Base-by-base conservation (phyloP, 768 basidiomycete genomes). In the Boletus rubroflammeus region DNA sequence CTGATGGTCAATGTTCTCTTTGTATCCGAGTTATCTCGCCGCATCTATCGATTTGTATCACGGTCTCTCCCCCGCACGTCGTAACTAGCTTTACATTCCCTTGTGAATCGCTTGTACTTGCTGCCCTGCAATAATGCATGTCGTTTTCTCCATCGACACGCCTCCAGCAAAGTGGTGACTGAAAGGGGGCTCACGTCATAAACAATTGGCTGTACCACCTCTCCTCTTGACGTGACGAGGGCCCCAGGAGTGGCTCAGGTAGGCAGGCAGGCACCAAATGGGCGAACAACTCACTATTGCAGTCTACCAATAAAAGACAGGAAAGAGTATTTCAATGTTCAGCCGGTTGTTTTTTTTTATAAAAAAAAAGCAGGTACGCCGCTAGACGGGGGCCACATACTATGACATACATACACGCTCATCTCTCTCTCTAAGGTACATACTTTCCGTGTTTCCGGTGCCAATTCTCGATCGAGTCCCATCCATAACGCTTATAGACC, bases 401-500 rank as follows among this genome's bases (percentile, higher is more conserved):
- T n/a, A n/a, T n/a, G n/a, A n/a, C n/a, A 10, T 15, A 28, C 26
- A 2, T 5, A 43, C 17, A 42, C 1, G 3, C 9, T n/a, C 2
- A n/a, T 15, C 23, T 25, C 23, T 5, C 14, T 11, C 21, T 14
- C 38, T 34, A 62, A 11, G 59, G 55, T 11, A 75, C 63, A 56
- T 73, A 82, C 35, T 79, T 67, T 0, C 67, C 64, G 41, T 83
- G 68, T 54, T 76, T 75, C 72, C 77, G 81, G 63, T 86, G 85
- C 85, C 84, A 86, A 2, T 59, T 65, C 64, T 85, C 83, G 42
- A 86, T 59, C 2, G 82, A 79, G 14, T 76, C 56, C 0, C 66
- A 62, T 0, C 76, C 75, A 44, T 78, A 85, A 9, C 62, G 59
- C 10, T 77, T 54, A 58, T 81, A 80, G 1, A 71, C 56, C n/a